These are phyloP conservation scores for Phialophora chinensis DNA, from an alignment of 2,329 filamentous ascomycete genomes.

Conservation along the genomic window DNA sequence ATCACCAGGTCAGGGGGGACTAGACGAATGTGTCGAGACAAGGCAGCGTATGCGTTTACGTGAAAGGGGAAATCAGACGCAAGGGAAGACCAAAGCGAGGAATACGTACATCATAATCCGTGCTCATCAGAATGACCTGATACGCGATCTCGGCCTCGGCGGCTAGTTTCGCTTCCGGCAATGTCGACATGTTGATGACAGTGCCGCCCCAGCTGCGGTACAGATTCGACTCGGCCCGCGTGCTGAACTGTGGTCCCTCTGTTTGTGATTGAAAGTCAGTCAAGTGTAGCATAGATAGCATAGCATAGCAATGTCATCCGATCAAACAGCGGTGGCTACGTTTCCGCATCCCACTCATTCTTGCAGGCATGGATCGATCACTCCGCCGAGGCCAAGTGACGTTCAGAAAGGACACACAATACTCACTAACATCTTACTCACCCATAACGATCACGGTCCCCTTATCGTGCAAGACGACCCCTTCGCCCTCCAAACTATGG, in stretches of 20 bases:
- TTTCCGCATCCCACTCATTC: background rate
- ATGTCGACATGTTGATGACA: slow-evolving; percentile 97
- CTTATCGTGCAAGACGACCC: slow-evolving; percentile 80
- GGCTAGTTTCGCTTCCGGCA: slow-evolving; percentile 95
- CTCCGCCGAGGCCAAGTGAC: background rate
- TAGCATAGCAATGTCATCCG: background rate
- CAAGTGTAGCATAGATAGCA: background rate
- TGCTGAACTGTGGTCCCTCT: slow-evolving; percentile 98
- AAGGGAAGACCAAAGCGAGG: background rate
- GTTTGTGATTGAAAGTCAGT: background rate
- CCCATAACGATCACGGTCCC: slow-evolving; percentile 92
- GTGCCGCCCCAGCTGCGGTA: slow-evolving; percentile 93
- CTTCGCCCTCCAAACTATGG: slow-evolving; percentile 77
- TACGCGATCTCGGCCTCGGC: slow-evolving; percentile 95
- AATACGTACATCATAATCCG: slow-evolving; percentile 76
- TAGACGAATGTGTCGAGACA: background rate
- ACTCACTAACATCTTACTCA: slow-evolving; percentile 49
- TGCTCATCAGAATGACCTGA: slow-evolving; percentile 99
- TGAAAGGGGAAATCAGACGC: slow-evolving; percentile 1
- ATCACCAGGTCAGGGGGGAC: background rate
- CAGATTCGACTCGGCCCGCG: slow-evolving; percentile 91
- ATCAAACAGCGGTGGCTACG: no score
- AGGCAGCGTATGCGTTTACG: background rate
- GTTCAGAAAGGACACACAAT: no score
- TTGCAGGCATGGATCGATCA: background rate